These are phyloP conservation scores for Thalia dealbata DNA, from an alignment of 176 grass and related monocot genomes.

Conservation along the genomic window DNA sequence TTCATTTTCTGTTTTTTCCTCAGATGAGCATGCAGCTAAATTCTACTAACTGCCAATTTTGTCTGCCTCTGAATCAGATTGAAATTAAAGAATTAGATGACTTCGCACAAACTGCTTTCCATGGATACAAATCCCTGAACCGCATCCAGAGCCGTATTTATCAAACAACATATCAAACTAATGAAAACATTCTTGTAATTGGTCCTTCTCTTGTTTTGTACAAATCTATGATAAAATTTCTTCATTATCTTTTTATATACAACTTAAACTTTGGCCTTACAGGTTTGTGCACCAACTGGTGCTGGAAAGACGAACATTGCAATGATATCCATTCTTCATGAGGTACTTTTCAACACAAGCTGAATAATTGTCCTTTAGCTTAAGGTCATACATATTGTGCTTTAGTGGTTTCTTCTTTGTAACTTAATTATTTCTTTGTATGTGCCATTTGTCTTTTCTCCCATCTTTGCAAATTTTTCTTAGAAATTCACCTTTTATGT, in stretches of 20 bases:
- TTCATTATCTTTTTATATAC: constrained; percentile 12
- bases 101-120: constrained; percentile 84
- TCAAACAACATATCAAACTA: constrained; percentile 75
- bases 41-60: constrained; percentile 15
- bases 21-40: background rate
- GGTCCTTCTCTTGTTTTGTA: constrained; percentile 12
- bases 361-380: background rate
- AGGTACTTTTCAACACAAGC: constrained; percentile 33
- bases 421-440: background rate
- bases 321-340: constrained; percentile 96
- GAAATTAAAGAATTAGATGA: constrained; percentile 89
- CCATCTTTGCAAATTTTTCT: background rate
- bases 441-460: background rate
- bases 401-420: background rate
- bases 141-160: constrained; percentile 94
- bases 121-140: constrained; percentile 84
- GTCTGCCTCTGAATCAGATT: constrained; percentile 43
- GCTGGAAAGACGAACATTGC: constrained; percentile 99
- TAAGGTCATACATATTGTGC: background rate
- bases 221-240: background rate
- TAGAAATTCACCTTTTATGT: constrained; percentile 6
- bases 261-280: constrained; percentile 10
- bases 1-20: background rate
- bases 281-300: constrained; percentile 98
- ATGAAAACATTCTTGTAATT: constrained; percentile 90